A percentile compares a stretch with the other conserved stretches of the same genome.
Conservation (phyloP, 371 early-diverging fungal genomes). For the Rhizomucor miehei region DNA sequence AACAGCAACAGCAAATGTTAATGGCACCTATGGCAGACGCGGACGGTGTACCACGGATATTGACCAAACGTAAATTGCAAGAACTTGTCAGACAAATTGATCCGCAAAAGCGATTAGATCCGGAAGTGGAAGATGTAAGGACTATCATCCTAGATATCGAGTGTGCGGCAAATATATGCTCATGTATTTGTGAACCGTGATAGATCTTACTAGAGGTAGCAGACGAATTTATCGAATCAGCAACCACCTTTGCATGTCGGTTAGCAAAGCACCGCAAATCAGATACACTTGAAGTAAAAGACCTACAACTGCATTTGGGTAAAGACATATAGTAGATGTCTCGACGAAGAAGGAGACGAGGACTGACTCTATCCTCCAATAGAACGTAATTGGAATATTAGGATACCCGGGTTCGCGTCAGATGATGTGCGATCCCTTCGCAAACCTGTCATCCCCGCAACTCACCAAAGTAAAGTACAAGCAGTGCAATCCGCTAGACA, state of each 20-base stretch:
- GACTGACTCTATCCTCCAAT: too few relatives aligned
- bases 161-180: background rate
- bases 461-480: constrained; percentile 67
- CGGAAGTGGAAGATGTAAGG: constrained; percentile 86
- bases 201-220: constrained; percentile 85
- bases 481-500: constrained; percentile 61
- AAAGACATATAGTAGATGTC: constrained; percentile 10
- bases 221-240: constrained; percentile 91
- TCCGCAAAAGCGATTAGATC: constrained; percentile 80
- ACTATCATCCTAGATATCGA: too few relatives aligned
- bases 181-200: too few relatives aligned
- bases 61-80: constrained; percentile 83
- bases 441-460: constrained; percentile 60
- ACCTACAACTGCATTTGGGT: constrained; percentile 90
- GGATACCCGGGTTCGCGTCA: constrained; percentile 87
- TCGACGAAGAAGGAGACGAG: background rate
- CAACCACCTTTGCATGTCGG: constrained; percentile 81
- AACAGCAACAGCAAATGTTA: background rate
- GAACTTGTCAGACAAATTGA: constrained; percentile 88
- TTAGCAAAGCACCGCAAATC: constrained; percentile 90
- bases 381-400: constrained; percentile 94
- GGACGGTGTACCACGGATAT: constrained; percentile 39
- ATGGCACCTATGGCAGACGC: constrained; percentile 16
- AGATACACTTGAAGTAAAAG: constrained; percentile 82
- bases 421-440: constrained; percentile 79